A percentile compares a stretch with the other conserved stretches of the same genome.
phyloP scores from a whole-genome alignment of 208 protist species.

The Tritrichomonas foetus region DNA sequence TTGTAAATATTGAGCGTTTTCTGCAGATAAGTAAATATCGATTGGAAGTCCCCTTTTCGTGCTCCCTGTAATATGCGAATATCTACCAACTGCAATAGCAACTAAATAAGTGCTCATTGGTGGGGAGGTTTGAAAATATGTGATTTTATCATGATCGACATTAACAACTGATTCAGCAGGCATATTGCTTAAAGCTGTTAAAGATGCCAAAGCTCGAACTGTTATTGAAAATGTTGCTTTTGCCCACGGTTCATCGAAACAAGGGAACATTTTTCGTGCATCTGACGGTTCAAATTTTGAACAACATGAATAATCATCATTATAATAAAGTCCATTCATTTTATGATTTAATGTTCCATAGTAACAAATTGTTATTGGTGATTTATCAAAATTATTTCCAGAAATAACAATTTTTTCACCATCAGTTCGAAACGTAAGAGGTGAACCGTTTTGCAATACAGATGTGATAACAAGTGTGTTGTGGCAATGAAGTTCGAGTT shows the following conservation, averaged over 20 bases:
- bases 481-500: no score
- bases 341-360: neutral
- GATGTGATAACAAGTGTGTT: no score
- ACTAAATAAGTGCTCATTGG: constrained; percentile 89
- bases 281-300: constrained; percentile 45
- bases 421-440: neutral
- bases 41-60: constrained; percentile 30
- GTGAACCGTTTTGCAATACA: no score
- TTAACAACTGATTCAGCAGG: constrained; percentile 37
- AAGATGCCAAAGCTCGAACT: constrained; percentile 65
- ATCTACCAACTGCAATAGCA: constrained; percentile 80
- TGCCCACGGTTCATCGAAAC: constrained; percentile 48
- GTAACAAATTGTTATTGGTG: neutral
- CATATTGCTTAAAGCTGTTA: constrained; percentile 74
- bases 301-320: neutral
- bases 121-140: constrained; percentile 70
- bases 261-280: constrained; percentile 46
- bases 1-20: constrained; percentile 60
- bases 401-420: neutral
- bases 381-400: neutral
- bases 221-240: constrained; percentile 73
- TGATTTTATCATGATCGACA: neutral
- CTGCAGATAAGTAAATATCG: constrained; percentile 51
- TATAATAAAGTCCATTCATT: neutral
- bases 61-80: constrained; percentile 68